A percentile compares a stretch with the other conserved stretches of the same genome.
Conservation (phyloP, 2,329 filamentous ascomycete genomes). For the Leptographium procerum region DNA sequence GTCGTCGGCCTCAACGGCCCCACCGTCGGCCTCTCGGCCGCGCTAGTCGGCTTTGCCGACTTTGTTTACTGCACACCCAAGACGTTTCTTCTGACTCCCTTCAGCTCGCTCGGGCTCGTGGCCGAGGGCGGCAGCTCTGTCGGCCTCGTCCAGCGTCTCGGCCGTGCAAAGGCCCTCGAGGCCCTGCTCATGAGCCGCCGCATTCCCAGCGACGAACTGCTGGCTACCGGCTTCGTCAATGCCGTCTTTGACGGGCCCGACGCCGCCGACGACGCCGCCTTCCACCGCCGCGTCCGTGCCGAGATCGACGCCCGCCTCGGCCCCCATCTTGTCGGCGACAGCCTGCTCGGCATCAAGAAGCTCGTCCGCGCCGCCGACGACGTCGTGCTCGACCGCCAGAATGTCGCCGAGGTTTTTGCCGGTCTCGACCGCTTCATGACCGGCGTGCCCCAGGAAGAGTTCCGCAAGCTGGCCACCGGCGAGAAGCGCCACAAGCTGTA, state of each 20-base stretch:
- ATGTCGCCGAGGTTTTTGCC: slow-evolving; percentile 73
- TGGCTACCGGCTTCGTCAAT: slow-evolving; percentile 73
- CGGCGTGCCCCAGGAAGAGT: slow-evolving; percentile 81
- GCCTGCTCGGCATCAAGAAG: slow-evolving; percentile 73
- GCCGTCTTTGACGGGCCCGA: slow-evolving; percentile 59
- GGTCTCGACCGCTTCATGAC: slow-evolving; percentile 70
- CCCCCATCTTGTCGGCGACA: slow-evolving; percentile 66
- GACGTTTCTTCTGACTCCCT: slow-evolving; percentile 81
- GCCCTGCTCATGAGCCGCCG: slow-evolving; percentile 82
- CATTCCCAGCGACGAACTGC: slow-evolving; percentile 61
- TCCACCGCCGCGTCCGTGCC: slow-evolving; percentile 57
- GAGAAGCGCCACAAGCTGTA: slow-evolving; percentile 93
- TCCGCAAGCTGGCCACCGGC: slow-evolving; percentile 69
- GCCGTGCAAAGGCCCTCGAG: slow-evolving; percentile 76
- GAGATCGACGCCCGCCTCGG: slow-evolving; percentile 78
- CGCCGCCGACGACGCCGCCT: slow-evolving; percentile 49
- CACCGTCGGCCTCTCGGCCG: slow-evolving; percentile 77
- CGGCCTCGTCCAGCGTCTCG: slow-evolving; percentile 70
- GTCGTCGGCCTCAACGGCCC: slow-evolving; percentile 87
- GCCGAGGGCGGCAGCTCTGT: slow-evolving; percentile 74
- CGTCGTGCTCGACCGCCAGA: slow-evolving; percentile 64
- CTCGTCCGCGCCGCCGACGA: slow-evolving; percentile 64
- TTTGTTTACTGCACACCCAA: slow-evolving; percentile 82
- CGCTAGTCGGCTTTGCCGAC: slow-evolving; percentile 72
- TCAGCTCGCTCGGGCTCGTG: slow-evolving; percentile 80